phyloP scores from a whole-genome alignment of 306 rosid species.

The Corylus heterophylla region DNA sequence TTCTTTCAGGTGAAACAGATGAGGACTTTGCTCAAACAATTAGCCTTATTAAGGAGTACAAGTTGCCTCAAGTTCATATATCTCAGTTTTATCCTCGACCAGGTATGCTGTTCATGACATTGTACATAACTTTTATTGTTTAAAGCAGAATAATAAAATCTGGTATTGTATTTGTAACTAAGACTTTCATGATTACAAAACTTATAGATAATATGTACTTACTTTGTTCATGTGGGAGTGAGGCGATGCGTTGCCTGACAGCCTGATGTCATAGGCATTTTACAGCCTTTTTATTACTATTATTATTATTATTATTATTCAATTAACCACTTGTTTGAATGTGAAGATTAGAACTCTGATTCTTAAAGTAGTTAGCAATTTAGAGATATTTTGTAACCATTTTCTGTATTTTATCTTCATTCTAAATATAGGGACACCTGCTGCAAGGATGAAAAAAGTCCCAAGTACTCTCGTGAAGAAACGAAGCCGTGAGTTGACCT shows the following conservation, averaged over 20 bases:
- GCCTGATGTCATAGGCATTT: neutral
- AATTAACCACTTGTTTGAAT: neutral
- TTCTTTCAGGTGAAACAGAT: conserved; percentile 82
- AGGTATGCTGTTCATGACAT: conserved; percentile 38
- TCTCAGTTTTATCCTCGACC: conserved; percentile 99
- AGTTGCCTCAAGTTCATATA: conserved; percentile 90
- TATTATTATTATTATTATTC: too few relatives aligned
- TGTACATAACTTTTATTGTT: neutral
- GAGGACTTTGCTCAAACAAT: conserved; percentile 84
- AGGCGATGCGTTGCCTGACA: neutral
- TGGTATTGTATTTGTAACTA: too few relatives aligned
- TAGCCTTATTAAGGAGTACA: conserved; percentile 70
- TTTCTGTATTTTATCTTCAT: conserved; percentile 9
- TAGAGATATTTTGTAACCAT: neutral
- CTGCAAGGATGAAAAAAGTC: conserved; percentile 97
- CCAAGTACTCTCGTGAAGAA: conserved; percentile 85
- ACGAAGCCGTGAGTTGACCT: conserved; percentile 92
- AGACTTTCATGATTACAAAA: neutral
- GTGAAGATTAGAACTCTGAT: neutral
- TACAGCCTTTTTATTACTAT: neutral
- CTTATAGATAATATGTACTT: neutral
- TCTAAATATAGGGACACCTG: conserved; percentile 79
- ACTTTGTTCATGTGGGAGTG: neutral
- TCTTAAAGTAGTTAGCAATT: neutral
- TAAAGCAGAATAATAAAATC: too few relatives aligned